Conservation (phyloP, 1,139 yeast species). For the Candida pseudoviswanathii region DNA sequence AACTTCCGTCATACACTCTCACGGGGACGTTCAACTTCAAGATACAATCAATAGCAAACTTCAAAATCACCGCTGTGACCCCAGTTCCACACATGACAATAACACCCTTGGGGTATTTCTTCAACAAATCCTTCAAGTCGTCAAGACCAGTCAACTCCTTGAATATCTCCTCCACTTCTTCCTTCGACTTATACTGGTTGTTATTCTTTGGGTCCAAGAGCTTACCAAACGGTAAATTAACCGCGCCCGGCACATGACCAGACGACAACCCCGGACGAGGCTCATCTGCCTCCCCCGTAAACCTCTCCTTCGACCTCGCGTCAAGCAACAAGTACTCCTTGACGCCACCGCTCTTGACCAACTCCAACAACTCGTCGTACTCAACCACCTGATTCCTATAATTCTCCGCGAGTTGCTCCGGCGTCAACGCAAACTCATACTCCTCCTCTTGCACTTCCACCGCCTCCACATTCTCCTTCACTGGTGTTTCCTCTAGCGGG, state of each 20-base stretch:
- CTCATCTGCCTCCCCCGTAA: constrained; percentile 78
- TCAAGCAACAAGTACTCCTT: constrained; percentile 61
- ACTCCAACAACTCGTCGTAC: constrained; percentile 61
- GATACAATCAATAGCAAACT: constrained; percentile 46
- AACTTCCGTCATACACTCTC: constrained; percentile 88
- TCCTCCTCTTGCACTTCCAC: constrained; percentile 17
- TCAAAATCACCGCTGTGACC: constrained; percentile 85
- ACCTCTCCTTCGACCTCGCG: constrained; percentile 78
- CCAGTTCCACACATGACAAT: constrained; percentile 95
- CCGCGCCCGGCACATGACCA: constrained; percentile 86
- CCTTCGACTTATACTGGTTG: constrained; percentile 51
- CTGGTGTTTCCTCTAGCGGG: constrained; percentile 25
- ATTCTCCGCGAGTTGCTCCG: constrained; percentile 24
- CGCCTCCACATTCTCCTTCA: background rate
- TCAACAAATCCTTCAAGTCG: constrained; percentile 9
- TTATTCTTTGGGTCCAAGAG: constrained; percentile 47
- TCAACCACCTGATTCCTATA: constrained; percentile 56
- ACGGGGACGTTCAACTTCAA: constrained; percentile 67
- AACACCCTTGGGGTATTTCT: constrained; percentile 50
- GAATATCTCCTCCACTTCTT: constrained; percentile 50
- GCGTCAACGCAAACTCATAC: constrained; percentile 16
- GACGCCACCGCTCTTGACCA: constrained; percentile 53
- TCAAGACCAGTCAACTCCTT: constrained; percentile 29
- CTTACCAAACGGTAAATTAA: constrained; percentile 72
- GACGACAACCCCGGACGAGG: constrained; percentile 85